These are phyloP conservation scores for Mallotus japonicus DNA, from an alignment of 441 rosid species.

Conservation along the genomic window DNA sequence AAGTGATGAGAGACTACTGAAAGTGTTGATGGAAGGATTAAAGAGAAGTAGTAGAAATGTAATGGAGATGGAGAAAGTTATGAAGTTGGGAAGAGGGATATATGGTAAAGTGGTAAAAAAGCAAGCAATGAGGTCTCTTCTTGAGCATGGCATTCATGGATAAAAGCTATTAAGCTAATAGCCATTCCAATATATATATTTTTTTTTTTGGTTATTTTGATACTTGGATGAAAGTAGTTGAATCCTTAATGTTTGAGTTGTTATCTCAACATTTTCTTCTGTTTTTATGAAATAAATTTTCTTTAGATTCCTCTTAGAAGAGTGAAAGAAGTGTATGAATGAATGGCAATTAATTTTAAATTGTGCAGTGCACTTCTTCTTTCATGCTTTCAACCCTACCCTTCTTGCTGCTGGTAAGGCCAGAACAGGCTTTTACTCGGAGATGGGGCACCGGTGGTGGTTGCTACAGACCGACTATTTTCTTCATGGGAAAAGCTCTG, in stretches of 20 bases:
- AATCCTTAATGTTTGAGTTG: too few relatives aligned
- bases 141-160: constrained; percentile 32
- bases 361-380: too few relatives aligned
- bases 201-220: neutral
- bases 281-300: neutral
- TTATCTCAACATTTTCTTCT: too few relatives aligned
- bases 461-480: too few relatives aligned
- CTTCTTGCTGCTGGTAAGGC: too few relatives aligned
- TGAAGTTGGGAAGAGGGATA: constrained; percentile 59
- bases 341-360: neutral
- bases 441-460: too few relatives aligned
- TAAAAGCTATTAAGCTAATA: constrained; percentile 27
- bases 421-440: too few relatives aligned
- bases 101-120: constrained; percentile 72
- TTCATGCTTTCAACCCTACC: too few relatives aligned
- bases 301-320: neutral
- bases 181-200: neutral
- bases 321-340: neutral
- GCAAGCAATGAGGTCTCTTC: constrained; percentile 60
- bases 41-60: constrained; percentile 39
- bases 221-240: neutral
- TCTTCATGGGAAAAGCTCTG: too few relatives aligned
- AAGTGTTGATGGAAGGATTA: constrained; percentile 41
- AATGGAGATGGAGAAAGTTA: constrained; percentile 49
- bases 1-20: constrained; percentile 64